phyloP scores from a whole-genome alignment of 2,329 filamentous ascomycete genomes.

The Bipolaris cookei region DNA sequence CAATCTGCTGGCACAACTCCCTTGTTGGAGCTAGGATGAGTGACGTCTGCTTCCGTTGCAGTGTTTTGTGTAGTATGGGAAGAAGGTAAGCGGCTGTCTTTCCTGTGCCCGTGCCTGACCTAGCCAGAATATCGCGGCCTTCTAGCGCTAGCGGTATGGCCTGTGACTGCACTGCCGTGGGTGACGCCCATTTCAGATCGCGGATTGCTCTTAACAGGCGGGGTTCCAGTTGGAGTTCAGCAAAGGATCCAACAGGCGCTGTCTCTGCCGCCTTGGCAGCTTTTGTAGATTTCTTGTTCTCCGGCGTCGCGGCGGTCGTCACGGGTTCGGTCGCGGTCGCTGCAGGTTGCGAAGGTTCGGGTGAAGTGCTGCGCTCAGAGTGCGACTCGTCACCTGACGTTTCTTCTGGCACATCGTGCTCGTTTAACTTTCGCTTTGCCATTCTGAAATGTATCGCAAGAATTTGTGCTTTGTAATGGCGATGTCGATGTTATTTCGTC shows the following conservation, averaged over 20 bases:
- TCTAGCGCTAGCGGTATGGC: conserved; percentile 87
- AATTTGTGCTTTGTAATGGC: not conserved
- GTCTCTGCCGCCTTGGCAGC: not conserved
- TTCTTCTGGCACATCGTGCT: conserved; percentile 54
- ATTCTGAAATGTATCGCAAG: not conserved
- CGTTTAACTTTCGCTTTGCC: conserved; percentile 58
- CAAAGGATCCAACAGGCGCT: conserved; percentile 62
- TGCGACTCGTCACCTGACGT: conserved; percentile 32
- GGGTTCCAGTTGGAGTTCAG: conserved; percentile 79
- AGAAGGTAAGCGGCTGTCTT: conserved; percentile 97
- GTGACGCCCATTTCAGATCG: conserved; percentile 80
- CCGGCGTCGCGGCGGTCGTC: conserved; percentile 1
- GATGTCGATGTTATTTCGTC: conserved; percentile 3
- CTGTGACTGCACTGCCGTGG: conserved; percentile 86
- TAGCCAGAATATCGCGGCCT: conserved; percentile 87
- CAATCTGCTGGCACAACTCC: conserved; percentile 91
- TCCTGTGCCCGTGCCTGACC: conserved; percentile 92
- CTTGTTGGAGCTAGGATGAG: conserved; percentile 92
- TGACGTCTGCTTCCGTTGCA: conserved; percentile 79
- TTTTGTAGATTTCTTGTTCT: conserved; percentile 13
- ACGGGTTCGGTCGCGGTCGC: not conserved
- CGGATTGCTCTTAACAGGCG: conserved; percentile 85
- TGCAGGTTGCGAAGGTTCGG: conserved; percentile 3
- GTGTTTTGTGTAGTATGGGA: conserved; percentile 82
- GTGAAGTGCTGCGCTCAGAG: conserved; percentile 19